phyloP scores from a whole-genome alignment of 805 yeast species.

The Limtongia smithiae region DNA sequence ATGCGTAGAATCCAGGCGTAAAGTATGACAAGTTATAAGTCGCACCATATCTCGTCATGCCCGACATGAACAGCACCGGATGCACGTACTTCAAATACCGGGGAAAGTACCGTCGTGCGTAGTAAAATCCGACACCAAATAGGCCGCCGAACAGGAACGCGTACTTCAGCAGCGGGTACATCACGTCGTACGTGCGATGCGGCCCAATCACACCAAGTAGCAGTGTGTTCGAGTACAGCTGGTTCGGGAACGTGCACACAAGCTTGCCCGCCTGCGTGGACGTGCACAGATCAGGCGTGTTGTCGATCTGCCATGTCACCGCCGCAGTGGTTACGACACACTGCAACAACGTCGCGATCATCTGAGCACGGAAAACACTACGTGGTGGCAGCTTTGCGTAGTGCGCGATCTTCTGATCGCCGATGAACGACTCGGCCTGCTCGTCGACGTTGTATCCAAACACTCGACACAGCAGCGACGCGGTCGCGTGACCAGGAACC shows the following conservation, averaged over 20 bases:
- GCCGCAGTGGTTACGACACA: conserved; percentile 52
- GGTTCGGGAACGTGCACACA: conserved; percentile 32
- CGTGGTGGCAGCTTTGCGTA: conserved; percentile 54
- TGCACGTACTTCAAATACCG: conserved; percentile 19
- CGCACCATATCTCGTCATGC: conserved; percentile 22
- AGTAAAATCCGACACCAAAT: conserved; percentile 19
- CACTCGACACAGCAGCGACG: conserved; percentile 48
- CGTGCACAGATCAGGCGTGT: conserved; percentile 29
- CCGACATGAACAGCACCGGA: conserved; percentile 29
- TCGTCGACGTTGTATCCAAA: conserved; percentile 48
- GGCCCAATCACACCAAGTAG: conserved; percentile 34
- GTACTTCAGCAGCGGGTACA: conserved; percentile 28
- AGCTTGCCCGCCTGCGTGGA: conserved; percentile 25
- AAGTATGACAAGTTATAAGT: conserved; percentile 33
- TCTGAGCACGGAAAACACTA: conserved; percentile 49
- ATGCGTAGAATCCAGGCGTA: conserved; percentile 43
- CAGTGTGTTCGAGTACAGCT: conserved; percentile 30
- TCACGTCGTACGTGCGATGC: conserved; percentile 26
- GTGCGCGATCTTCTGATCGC: conserved; percentile 49
- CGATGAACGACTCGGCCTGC: conserved; percentile 44
- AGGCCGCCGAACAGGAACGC: conserved; percentile 30
- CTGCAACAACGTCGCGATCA: conserved; percentile 52
- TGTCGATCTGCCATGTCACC: conserved; percentile 44
- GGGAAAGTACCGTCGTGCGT: conserved; percentile 9
- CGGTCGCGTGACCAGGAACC: conserved; percentile 49